Percentiles rank a stretch among this genome's conserved stretches.
phyloP scores from a whole-genome alignment of 306 rosid genomes.

The Vigna nakashimae region DNA sequence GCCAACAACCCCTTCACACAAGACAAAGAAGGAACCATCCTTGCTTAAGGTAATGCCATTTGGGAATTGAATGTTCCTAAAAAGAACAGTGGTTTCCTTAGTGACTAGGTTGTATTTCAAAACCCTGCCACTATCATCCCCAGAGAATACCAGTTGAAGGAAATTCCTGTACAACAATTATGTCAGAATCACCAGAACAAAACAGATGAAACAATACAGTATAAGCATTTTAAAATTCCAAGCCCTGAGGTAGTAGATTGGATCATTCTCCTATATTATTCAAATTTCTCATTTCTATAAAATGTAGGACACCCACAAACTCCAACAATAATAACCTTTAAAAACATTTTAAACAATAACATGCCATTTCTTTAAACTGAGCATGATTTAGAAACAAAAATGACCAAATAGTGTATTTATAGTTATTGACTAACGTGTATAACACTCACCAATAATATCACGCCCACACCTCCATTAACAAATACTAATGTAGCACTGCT shows the following conservation, averaged over 20 bases:
- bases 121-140: slow-evolving; percentile 77
- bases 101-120: slow-evolving; percentile 78
- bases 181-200: slow-evolving; percentile 44
- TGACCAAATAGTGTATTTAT: background rate
- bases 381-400: background rate
- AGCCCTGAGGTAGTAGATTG: background rate
- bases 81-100: slow-evolving; percentile 83
- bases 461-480: background rate
- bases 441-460: slow-evolving; percentile 16
- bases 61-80: slow-evolving; percentile 75
- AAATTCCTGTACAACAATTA: slow-evolving; percentile 70
- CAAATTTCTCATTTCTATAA: too few species aligned
- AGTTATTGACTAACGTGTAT: background rate
- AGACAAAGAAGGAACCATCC: slow-evolving; percentile 85
- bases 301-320: too few species aligned
- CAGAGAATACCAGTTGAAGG: slow-evolving; percentile 77
- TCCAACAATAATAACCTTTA: background rate
- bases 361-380: background rate
- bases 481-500: background rate
- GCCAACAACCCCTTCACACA: slow-evolving; percentile 75
- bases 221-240: slow-evolving; percentile 14
- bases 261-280: too few species aligned
- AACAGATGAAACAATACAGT: slow-evolving; percentile 28
- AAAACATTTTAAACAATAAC: background rate
- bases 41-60: slow-evolving; percentile 93